Conservation (phyloP, 2,329 filamentous ascomycete genomes). For the Cercospora zeina region DNA sequence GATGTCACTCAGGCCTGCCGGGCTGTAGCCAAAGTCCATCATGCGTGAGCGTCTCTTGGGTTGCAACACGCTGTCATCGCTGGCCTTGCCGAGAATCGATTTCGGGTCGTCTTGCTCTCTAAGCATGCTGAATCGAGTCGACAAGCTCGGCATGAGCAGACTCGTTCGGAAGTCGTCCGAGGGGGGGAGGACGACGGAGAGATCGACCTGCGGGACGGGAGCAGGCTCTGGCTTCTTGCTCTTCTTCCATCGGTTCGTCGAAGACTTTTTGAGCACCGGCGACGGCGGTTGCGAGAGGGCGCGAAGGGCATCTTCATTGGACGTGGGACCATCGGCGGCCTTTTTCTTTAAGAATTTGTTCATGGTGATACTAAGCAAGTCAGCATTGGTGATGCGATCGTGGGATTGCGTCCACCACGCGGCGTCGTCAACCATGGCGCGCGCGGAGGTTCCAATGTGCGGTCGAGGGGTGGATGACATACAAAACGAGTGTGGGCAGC, state of each 20-base stretch:
- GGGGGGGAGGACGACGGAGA: constrained; percentile 72
- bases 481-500: constrained; percentile 24
- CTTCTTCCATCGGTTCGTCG: constrained; percentile 46
- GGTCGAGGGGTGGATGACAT: constrained; percentile 11
- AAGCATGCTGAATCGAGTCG: constrained; percentile 94
- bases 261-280: constrained; percentile 37
- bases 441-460: constrained; percentile 4
- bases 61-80: constrained; percentile 87
- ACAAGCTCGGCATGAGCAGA: constrained; percentile 91
- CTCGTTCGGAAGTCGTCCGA: constrained; percentile 92
- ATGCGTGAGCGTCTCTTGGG: constrained; percentile 78
- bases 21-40: constrained; percentile 65
- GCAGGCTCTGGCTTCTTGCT: constrained; percentile 55
- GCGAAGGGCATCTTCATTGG: constrained; percentile 28
- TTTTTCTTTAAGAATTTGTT: constrained; percentile 79
- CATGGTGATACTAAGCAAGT: constrained; percentile 53
- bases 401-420: constrained; percentile 11
- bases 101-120: constrained; percentile 89
- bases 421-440: constrained; percentile 14
- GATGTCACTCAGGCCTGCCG: constrained; percentile 71
- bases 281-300: constrained; percentile 27
- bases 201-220: constrained; percentile 65
- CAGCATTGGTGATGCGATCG: constrained; percentile 20
- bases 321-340: constrained; percentile 57
- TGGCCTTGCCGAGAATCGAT: constrained; percentile 87